Conservation (phyloP, 352 stramenopile species). For the Phytopythium aichiense region DNA sequence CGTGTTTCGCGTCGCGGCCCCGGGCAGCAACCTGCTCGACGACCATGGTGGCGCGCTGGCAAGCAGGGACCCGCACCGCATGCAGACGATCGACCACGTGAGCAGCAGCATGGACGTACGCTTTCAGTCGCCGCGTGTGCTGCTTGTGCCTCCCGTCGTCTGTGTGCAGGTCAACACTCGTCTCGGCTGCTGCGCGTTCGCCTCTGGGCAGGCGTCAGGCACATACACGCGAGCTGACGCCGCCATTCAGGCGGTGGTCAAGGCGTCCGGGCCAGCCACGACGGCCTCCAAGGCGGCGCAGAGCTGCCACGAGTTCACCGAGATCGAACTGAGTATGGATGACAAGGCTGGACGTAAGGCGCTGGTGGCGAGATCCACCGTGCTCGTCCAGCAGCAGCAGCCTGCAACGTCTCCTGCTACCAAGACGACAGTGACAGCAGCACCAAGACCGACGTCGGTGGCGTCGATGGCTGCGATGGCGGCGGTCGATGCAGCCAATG, state of each 20-base stretch:
- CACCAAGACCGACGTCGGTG: constrained; percentile 2
- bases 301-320: constrained; percentile 33
- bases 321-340: constrained; percentile 20
- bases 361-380: constrained; percentile 29
- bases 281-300: constrained; percentile 4
- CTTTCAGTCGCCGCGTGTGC: constrained; percentile 35
- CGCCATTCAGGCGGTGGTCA: neutral
- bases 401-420: neutral
- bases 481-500: constrained; percentile 27
- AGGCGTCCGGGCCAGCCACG: neutral
- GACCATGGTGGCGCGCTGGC: constrained; percentile 18
- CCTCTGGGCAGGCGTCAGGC: constrained; percentile 16
- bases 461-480: constrained; percentile 20
- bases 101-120: constrained; percentile 41
- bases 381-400: constrained; percentile 9
- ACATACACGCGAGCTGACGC: constrained; percentile 16
- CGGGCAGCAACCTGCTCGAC: constrained; percentile 22
- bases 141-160: constrained; percentile 34
- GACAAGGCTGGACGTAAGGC: constrained; percentile 6
- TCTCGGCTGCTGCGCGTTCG: constrained; percentile 38
- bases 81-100: constrained; percentile 44
- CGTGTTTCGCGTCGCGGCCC: constrained; percentile 43
- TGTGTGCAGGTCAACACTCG: constrained; percentile 40
- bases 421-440: constrained; percentile 5
- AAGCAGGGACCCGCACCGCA: constrained; percentile 19